Percentiles rank a stretch among this genome's conserved stretches.
Evolutionary conservation across 1,139 yeast genomes (phyloP).

Genomic region (Suhomyces bokatorum): DNA sequence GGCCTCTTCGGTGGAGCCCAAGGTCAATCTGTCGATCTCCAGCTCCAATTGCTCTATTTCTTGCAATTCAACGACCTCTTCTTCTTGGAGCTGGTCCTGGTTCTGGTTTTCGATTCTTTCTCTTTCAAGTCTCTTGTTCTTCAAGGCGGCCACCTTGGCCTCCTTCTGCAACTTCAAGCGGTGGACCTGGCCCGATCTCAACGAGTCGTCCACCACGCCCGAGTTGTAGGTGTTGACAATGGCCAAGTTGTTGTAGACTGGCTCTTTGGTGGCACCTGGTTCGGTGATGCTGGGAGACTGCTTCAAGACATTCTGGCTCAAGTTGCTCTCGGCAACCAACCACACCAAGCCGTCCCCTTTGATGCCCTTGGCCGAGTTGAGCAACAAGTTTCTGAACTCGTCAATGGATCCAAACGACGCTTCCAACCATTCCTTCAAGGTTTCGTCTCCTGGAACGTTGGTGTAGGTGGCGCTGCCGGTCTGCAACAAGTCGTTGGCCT

Average conservation of each 20-base stretch:
- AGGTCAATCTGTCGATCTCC: slow-evolving; percentile 23
- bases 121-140: slow-evolving; percentile 21
- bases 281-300: slow-evolving; percentile 19
- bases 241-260: slow-evolving; percentile 49
- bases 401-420: slow-evolving; percentile 65
- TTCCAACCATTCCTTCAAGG: slow-evolving; percentile 45
- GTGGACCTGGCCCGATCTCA: slow-evolving; percentile 52
- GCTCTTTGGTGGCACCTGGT: slow-evolving; percentile 26
- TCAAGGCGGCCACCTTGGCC: slow-evolving; percentile 33
- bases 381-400: slow-evolving; percentile 63
- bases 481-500: slow-evolving; percentile 37
- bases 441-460: slow-evolving; percentile 42
- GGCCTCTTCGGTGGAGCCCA: slow-evolving; percentile 47
- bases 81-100: slow-evolving; percentile 12
- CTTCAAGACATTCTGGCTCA: slow-evolving; percentile 30
- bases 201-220: slow-evolving; percentile 61
- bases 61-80: slow-evolving; percentile 5
- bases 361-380: slow-evolving; percentile 62
- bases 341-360: slow-evolving; percentile 78
- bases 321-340: slow-evolving; percentile 62
- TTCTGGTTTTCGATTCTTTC: slow-evolving; percentile 17
- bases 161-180: slow-evolving; percentile 38
- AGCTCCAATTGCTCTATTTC: slow-evolving; percentile 15
- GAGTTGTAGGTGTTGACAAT: slow-evolving; percentile 77
- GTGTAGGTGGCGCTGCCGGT: slow-evolving; percentile 39